Percentiles rank a stretch among this genome's conserved stretches.
These are phyloP conservation scores for Spergularia azorica DNA, from an alignment of 179 eudicot species.

Conservation along the genomic window DNA sequence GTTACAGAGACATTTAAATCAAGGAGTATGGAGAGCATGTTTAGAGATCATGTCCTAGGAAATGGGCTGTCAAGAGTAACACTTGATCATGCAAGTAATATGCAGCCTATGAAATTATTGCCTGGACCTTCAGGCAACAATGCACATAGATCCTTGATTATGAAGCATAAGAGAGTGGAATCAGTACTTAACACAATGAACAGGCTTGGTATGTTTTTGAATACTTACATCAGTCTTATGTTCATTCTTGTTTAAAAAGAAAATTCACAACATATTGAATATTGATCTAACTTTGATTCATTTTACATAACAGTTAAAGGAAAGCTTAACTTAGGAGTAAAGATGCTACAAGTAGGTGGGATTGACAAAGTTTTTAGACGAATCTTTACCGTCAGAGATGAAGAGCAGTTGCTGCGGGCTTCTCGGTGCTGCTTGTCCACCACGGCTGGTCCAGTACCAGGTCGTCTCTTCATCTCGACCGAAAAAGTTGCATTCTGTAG, in stretches of 20 bases:
- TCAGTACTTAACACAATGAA: conserved; percentile 30
- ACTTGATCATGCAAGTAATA: conserved; percentile 15
- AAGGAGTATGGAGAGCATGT: conserved; percentile 28
- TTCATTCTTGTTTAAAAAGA: no score
- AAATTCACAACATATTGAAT: not conserved
- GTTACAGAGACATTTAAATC: conserved; percentile 30
- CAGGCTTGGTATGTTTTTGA: conserved; percentile 27
- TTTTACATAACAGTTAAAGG: conserved; percentile 29
- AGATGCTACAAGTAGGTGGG: conserved; percentile 21
- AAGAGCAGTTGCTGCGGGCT: conserved; percentile 33
- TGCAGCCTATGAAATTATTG: conserved; percentile 19
- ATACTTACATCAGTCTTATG: no score
- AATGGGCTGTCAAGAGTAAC: conserved; percentile 24
- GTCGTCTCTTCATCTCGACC: conserved; percentile 37
- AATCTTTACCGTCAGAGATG: conserved; percentile 32
- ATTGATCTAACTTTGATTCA: not conserved
- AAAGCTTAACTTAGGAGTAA: conserved; percentile 47
- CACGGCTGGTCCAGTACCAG: conserved; percentile 38
- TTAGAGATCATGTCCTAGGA: conserved; percentile 26
- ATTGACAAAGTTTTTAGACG: conserved; percentile 45
- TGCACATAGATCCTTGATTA: conserved; percentile 4
- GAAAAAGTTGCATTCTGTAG: conserved; percentile 46
- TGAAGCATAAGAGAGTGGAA: not conserved
- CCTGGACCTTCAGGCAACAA: conserved; percentile 16
- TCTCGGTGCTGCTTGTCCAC: conserved; percentile 37